Percentiles rank a stretch among this genome's conserved stretches.
Evolutionary conservation across 2,329 filamentous ascomycete species (phyloP).

Genomic region (Claviceps spartinae): DNA sequence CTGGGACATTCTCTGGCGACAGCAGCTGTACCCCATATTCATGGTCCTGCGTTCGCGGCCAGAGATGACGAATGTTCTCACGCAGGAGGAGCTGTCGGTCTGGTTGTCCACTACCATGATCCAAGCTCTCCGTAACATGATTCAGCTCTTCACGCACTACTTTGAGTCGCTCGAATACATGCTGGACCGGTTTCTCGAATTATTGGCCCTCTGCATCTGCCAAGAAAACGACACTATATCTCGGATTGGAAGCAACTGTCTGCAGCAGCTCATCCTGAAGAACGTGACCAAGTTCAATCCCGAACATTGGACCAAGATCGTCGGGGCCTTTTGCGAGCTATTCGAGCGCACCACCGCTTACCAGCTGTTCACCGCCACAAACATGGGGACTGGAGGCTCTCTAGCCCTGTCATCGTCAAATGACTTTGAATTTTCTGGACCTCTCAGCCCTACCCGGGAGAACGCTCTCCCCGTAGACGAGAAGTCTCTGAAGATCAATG

Average conservation of each 20-base stretch:
- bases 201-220: conserved; percentile 90
- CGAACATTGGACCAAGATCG: conserved; percentile 87
- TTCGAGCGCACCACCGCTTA: conserved; percentile 92
- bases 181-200: conserved; percentile 91
- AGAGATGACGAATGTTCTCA: conserved; percentile 89
- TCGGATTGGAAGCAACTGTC: conserved; percentile 91
- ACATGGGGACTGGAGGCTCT: conserved; percentile 38
- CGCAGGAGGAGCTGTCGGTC: conserved; percentile 92
- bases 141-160: conserved; percentile 96
- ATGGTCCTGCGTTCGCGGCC: conserved; percentile 93
- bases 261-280: conserved; percentile 91
- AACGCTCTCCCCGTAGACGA: conserved; percentile 28
- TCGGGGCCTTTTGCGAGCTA: conserved; percentile 87
- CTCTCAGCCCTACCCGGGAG: conserved; percentile 28
- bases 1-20: conserved; percentile 96
- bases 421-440: conserved; percentile 35
- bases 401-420: conserved; percentile 38
- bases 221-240: conserved; percentile 99
- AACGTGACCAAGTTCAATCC: conserved; percentile 85
- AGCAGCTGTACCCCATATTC: conserved; percentile 95
- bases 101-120: conserved; percentile 99
- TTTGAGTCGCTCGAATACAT: conserved; percentile 95
- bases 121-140: conserved; percentile 94
- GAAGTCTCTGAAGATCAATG: conserved; percentile 49
- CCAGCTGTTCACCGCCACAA: conserved; percentile 80